These are phyloP conservation scores for Trametes maxima DNA, from an alignment of 768 basidiomycete genomes.

Conservation along the genomic window DNA sequence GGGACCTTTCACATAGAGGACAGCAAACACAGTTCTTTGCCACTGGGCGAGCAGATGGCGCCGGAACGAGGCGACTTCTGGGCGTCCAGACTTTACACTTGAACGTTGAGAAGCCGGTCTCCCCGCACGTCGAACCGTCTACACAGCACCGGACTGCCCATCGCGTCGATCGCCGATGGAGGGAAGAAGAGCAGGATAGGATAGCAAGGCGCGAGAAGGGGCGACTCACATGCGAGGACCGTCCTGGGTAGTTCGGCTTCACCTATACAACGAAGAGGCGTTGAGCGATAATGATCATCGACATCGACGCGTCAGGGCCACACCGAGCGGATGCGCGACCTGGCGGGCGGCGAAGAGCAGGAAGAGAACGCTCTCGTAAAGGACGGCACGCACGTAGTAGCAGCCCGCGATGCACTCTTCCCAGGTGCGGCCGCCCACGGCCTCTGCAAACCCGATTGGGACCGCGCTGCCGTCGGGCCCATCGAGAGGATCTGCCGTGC, in stretches of 20 bases:
- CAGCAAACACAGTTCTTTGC: too few species aligned
- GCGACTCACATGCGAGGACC: slow-evolving; percentile 81
- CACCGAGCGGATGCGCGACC: background rate
- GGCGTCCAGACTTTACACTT: background rate
- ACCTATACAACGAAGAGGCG: slow-evolving; percentile 43
- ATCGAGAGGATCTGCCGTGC: slow-evolving; percentile 20
- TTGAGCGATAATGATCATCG: slow-evolving; percentile 16
- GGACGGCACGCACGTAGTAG: slow-evolving; percentile 62
- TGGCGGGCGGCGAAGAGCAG: background rate
- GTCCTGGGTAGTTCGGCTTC: slow-evolving; percentile 88
- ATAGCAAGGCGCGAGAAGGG: background rate
- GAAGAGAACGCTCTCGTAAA: background rate
- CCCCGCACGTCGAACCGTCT: background rate
- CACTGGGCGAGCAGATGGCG: too few species aligned
- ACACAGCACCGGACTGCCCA: background rate
- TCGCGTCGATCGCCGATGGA: background rate
- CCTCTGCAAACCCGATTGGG: slow-evolving; percentile 43
- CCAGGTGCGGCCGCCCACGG: slow-evolving; percentile 59
- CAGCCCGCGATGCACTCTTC: slow-evolving; percentile 72
- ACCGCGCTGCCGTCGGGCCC: slow-evolving; percentile 16
- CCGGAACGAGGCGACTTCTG: background rate
- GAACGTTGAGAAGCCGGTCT: background rate
- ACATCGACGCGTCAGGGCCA: slow-evolving; percentile 5
- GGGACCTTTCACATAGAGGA: too few species aligned
- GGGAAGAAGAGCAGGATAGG: background rate